Evolutionary conservation across 2,329 filamentous ascomycete species (phyloP).

Genomic region (Ophiostoma sp.): DNA sequence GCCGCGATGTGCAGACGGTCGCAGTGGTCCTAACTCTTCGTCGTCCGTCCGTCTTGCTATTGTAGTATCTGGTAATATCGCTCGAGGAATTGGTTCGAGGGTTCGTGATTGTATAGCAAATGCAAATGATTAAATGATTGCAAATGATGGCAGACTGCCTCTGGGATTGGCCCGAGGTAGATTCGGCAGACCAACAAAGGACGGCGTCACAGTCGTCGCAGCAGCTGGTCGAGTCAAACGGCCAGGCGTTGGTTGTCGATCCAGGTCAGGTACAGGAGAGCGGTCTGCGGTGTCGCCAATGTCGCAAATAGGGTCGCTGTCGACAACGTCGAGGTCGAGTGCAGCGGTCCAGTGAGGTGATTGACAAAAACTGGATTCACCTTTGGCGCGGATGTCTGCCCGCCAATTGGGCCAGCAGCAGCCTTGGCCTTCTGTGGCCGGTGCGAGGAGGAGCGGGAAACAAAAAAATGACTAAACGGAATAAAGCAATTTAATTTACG

Average conservation of each 20-base stretch:
- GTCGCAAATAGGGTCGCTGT: neutral
- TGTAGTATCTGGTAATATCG: neutral
- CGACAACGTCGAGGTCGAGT: neutral
- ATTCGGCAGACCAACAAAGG: neutral
- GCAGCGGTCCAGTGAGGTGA: constrained; percentile 9
- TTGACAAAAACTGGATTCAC: constrained; percentile 8
- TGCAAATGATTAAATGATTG: too few relatives aligned
- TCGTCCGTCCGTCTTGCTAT: too few relatives aligned
- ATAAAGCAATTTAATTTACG: neutral
- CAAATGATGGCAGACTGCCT: too few relatives aligned
- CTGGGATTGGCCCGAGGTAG: neutral
- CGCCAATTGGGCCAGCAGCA: constrained; percentile 2
- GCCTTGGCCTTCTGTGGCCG: too few relatives aligned
- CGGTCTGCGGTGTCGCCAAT: neutral
- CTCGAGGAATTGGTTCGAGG: neutral
- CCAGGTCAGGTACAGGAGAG: neutral
- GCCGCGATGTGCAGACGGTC: too few relatives aligned
- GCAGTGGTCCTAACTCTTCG: too few relatives aligned
- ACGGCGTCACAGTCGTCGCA: too few relatives aligned
- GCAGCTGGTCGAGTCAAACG: too few relatives aligned
- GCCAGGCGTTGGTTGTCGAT: neutral
- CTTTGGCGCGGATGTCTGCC: constrained; percentile 10
- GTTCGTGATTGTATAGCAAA: neutral
- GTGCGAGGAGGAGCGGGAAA: too few relatives aligned
- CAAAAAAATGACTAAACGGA: neutral